phyloP scores from a whole-genome alignment of 2,329 filamentous ascomycete genomes.

The Fonsecaea pedrosoi region DNA sequence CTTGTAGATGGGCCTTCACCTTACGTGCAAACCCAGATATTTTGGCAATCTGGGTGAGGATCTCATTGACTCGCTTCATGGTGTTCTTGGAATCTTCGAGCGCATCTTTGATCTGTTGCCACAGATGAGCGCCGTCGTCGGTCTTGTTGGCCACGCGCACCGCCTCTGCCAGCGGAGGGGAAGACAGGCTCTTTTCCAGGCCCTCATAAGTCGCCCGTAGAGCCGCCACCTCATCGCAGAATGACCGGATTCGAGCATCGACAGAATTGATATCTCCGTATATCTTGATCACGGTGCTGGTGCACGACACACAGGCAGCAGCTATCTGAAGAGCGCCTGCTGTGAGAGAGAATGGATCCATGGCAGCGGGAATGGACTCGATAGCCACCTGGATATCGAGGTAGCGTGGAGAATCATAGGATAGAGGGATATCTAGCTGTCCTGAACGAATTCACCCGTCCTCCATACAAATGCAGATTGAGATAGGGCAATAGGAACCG shows the following conservation, averaged over 20 bases:
- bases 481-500: background rate
- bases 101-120: slow-evolving; percentile 34
- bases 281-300: slow-evolving; percentile 38
- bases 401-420: background rate
- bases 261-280: slow-evolving; percentile 35
- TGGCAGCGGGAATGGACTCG: slow-evolving; percentile 3
- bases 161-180: slow-evolving; percentile 36
- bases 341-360: slow-evolving; percentile 35
- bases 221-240: slow-evolving; percentile 36
- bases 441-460: background rate
- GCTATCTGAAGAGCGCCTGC: slow-evolving; percentile 35
- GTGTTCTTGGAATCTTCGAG: slow-evolving; percentile 36
- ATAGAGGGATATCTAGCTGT: slow-evolving; percentile 1
- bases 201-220: slow-evolving; percentile 36
- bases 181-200: slow-evolving; percentile 33
- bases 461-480: background rate
- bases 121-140: slow-evolving; percentile 35
- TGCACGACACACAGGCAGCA: slow-evolving; percentile 32
- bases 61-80: slow-evolving; percentile 35
- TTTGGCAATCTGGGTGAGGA: slow-evolving; percentile 32
- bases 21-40: slow-evolving; percentile 29
- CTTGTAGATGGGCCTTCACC: slow-evolving; percentile 34
- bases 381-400: background rate
- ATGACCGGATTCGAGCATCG: slow-evolving; percentile 35
- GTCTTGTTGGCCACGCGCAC: slow-evolving; percentile 36